A percentile compares a stretch with the other conserved stretches of the same genome.
Evolutionary conservation across 2,329 filamentous ascomycete species (phyloP).

Genomic region (Calonectria crousiana): DNA sequence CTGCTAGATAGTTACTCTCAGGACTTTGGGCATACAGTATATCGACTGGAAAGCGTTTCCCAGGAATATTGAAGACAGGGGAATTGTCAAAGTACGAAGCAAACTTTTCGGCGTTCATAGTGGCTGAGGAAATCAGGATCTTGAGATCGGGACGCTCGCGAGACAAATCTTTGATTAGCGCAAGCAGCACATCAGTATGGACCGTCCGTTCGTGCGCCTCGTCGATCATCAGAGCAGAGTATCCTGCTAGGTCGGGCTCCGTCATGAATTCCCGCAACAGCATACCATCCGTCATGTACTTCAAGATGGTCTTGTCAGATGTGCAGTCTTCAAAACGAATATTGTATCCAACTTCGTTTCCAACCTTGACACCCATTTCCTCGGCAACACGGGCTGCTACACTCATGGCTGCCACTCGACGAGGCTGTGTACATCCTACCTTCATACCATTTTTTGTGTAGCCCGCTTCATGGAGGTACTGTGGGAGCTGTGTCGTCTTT

Average conservation of each 20-base stretch:
- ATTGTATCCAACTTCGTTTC: conserved; percentile 92
- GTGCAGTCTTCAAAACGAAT: conserved; percentile 96
- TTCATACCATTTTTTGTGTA: conserved; percentile 88
- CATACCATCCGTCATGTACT: conserved; percentile 99
- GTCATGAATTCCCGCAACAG: conserved; percentile 90
- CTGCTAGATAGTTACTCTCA: conserved; percentile 93
- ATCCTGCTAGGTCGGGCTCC: conserved; percentile 84
- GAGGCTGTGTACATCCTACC: conserved; percentile 92
- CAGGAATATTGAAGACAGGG: conserved; percentile 95
- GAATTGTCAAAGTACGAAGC: conserved; percentile 91
- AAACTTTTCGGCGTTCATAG: conserved; percentile 94
- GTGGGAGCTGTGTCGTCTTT: conserved; percentile 95
- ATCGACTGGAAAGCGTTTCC: conserved; percentile 88
- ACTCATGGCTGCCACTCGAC: conserved; percentile 96
- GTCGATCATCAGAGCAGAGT: conserved; percentile 94
- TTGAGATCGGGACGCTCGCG: conserved; percentile 87
- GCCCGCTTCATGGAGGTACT: conserved; percentile 92
- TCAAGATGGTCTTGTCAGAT: conserved; percentile 89
- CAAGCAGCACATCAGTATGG: conserved; percentile 89
- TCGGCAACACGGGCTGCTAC: conserved; percentile 96
- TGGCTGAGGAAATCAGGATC: conserved; percentile 92
- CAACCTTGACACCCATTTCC: conserved; percentile 90
- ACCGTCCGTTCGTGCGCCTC: conserved; percentile 96
- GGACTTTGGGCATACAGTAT: conserved; percentile 92
- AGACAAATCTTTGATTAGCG: conserved; percentile 89